Evolutionary conservation across 2,329 filamentous ascomycete species (phyloP).

Genomic region (Fonsecaea erecta): DNA sequence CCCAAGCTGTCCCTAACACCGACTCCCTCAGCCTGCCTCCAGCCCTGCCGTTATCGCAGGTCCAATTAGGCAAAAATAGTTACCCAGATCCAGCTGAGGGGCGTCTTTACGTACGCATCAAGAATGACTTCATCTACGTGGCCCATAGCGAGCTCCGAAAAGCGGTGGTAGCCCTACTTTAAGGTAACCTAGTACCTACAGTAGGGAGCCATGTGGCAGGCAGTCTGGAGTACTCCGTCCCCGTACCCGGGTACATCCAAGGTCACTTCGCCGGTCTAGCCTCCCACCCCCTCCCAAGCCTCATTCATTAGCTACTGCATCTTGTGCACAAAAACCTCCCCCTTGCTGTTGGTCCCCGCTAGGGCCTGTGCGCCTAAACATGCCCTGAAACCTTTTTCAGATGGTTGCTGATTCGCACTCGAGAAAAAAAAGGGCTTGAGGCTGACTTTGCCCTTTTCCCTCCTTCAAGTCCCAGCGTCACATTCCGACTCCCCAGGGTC

Average conservation of each 20-base stretch:
- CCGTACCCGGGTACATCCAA: no score
- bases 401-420: slow-evolving; percentile 18
- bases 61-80: neutral
- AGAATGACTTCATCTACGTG: neutral
- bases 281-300: slow-evolving; percentile 9
- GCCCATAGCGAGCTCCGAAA: slow-evolving; percentile 1
- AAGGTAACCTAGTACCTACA: neutral
- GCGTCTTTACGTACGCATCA: neutral
- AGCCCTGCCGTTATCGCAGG: slow-evolving; percentile 12
- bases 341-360: neutral
- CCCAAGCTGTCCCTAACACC: neutral
- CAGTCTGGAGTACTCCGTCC: neutral
- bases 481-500: slow-evolving; percentile 23
- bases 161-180: neutral
- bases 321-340: neutral
- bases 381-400: slow-evolving; percentile 7
- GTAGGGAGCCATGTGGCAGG: neutral
- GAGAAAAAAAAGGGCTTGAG: slow-evolving; percentile 13
- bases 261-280: neutral
- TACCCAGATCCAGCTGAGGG: neutral
- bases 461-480: slow-evolving; percentile 25
- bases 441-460: slow-evolving; percentile 20
- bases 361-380: slow-evolving; percentile 13
- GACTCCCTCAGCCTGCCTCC: neutral
- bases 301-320: slow-evolving; percentile 9